A percentile compares a stretch with the other conserved stretches of the same genome.
Conservation (phyloP, 768 basidiomycete species). For the Chalciporus piperatus region DNA sequence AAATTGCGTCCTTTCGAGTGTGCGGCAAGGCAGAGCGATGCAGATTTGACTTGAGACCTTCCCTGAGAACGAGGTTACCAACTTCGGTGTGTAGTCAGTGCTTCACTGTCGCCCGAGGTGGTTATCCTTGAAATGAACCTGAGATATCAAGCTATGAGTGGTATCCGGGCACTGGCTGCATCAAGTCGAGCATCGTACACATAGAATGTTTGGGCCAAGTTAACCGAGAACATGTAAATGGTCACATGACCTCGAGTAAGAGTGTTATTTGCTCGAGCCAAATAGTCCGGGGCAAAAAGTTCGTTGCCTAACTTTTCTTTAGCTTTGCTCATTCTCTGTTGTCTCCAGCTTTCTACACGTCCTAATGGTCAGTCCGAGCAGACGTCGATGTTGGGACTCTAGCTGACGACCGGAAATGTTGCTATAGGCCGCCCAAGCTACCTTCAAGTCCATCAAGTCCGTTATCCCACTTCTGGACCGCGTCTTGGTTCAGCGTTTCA, state of each 20-base stretch:
- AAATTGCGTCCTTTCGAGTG: background rate
- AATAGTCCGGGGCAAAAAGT: constrained; percentile 25
- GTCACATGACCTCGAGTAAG: constrained; percentile 22
- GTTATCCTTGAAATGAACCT: no score
- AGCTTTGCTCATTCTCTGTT: constrained; percentile 27
- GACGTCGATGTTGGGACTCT: background rate
- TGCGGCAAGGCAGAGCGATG: background rate
- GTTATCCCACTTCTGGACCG: constrained; percentile 92
- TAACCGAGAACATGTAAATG: background rate
- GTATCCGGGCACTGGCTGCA: no score
- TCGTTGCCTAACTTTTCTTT: constrained; percentile 12
- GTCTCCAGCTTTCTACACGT: constrained; percentile 5
- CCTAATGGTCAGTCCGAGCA: constrained; percentile 26
- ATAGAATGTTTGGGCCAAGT: no score
- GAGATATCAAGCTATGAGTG: no score
- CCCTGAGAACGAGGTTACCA: background rate
- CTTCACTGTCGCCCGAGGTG: no score
- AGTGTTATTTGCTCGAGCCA: constrained; percentile 27
- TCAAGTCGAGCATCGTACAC: no score
- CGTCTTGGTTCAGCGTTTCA: constrained; percentile 96
- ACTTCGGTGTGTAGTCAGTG: no score
- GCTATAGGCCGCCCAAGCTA: constrained; percentile 78
- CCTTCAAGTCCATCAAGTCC: constrained; percentile 93
- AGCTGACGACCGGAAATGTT: background rate
- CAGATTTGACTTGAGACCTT: background rate